Conservation (phyloP, 306 rosid genomes). For the Clitoria ternatea region DNA sequence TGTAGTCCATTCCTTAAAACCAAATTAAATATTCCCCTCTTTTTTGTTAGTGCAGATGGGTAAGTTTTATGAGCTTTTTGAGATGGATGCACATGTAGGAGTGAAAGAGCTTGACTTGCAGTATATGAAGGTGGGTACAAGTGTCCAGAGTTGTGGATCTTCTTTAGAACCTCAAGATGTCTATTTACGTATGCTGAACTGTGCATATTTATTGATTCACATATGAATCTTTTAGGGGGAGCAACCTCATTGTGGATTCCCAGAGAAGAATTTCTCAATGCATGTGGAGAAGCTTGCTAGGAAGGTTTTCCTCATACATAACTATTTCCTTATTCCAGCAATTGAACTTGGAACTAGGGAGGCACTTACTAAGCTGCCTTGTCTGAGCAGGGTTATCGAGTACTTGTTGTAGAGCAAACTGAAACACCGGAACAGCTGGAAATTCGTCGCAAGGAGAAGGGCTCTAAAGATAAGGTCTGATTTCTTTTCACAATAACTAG, state of each 20-base stretch:
- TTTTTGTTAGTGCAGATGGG: conserved; percentile 72
- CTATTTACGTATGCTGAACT: not conserved
- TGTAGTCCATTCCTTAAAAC: conserved; percentile 1
- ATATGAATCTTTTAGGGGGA: conserved; percentile 61
- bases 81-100: conserved; percentile 95
- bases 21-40: conserved; percentile 12
- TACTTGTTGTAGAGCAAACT: conserved; percentile 95
- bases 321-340: not conserved
- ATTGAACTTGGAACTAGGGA: conserved; percentile 14
- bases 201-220: conserved; percentile 5
- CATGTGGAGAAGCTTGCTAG: conserved; percentile 83
- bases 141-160: conserved; percentile 11
- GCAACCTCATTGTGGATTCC: conserved; percentile 99
- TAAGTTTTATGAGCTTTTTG: conserved; percentile 91
- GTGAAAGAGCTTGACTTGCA: conserved; percentile 85
- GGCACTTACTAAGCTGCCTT: conserved; percentile 34
- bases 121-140: conserved; percentile 72
- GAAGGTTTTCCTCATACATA: conserved; percentile 60
- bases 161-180: not conserved
- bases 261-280: conserved; percentile 81
- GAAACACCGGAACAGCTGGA: conserved; percentile 97
- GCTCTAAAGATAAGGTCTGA: conserved; percentile 83
- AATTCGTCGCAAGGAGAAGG: conserved; percentile 81
- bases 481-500: not conserved
- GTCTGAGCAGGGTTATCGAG: conserved; percentile 73